These are phyloP conservation scores for Glutinoglossum americanum DNA, from an alignment of 495 filamentous ascomycete species.

Conservation along the genomic window DNA sequence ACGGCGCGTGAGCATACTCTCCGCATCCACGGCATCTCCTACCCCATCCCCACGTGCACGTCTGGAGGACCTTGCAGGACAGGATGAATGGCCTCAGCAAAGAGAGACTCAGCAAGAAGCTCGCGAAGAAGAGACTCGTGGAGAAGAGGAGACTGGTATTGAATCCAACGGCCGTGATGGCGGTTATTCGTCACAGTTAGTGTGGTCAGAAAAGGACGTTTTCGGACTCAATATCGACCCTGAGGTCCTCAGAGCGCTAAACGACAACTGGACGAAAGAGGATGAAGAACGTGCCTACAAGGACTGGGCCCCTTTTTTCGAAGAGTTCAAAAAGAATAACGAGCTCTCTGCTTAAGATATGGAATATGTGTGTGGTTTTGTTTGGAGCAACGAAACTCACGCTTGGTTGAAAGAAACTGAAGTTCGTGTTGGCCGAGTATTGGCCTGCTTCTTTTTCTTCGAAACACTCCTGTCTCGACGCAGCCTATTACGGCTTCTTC, in stretches of 20 bases:
- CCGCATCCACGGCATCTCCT: not conserved
- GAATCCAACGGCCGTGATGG: no score
- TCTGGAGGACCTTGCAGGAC: not conserved
- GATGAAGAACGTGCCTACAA: not conserved
- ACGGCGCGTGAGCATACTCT: not conserved
- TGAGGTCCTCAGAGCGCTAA: not conserved
- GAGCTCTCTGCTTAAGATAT: no score
- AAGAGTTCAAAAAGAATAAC: not conserved
- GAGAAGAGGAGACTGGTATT: no score
- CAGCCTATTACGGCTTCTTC: no score
- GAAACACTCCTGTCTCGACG: no score
- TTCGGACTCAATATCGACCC: not conserved
- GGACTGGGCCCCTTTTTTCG: not conserved
- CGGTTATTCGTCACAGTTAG: not conserved
- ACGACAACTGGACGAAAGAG: not conserved
- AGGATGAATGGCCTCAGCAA: not conserved
- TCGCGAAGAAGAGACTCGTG: not conserved
- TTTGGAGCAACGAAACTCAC: no score
- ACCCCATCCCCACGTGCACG: not conserved
- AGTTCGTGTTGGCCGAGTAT: no score
- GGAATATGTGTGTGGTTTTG: no score
- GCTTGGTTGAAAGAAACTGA: no score
- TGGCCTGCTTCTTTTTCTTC: no score
- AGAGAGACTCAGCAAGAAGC: not conserved
- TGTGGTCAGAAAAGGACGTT: not conserved